Evolutionary conservation across 1,139 yeast genomes (phyloP).

Genomic region (Nakaseomyces uthaithaninus): DNA sequence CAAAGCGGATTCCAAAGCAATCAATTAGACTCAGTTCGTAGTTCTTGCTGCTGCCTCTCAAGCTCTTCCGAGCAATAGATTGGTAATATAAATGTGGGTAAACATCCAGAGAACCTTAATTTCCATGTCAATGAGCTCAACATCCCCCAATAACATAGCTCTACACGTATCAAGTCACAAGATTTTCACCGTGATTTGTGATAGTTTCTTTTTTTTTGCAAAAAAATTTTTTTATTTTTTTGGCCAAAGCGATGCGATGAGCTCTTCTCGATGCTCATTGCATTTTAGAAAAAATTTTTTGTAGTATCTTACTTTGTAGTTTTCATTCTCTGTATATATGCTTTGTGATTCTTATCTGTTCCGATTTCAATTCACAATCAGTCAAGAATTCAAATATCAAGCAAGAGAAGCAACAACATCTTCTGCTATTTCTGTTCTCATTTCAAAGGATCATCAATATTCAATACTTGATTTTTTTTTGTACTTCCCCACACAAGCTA

Average conservation of each 20-base stretch:
- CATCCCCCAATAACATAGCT: not conserved
- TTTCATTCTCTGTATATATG: no score
- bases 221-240: constrained; percentile 3
- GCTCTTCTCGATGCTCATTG: constrained; percentile 1
- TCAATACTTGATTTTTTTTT: no score
- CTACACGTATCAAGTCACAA: not conserved
- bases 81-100: no score
- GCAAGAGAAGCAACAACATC: not conserved
- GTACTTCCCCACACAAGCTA: no score
- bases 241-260: not conserved
- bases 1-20: no score
- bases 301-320: no score
- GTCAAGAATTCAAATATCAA: not conserved
- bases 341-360: no score
- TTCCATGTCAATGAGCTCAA: not conserved
- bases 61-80: no score
- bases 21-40: no score
- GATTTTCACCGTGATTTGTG: not conserved
- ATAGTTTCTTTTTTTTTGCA: constrained; percentile 2
- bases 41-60: no score
- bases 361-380: no score
- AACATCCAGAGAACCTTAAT: not conserved
- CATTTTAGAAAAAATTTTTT: constrained; percentile 5
- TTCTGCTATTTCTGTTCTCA: not conserved
- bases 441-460: no score